Base-by-base conservation (phyloP, 345 rosid species). In the Lumnitzera racemosa region DNA sequence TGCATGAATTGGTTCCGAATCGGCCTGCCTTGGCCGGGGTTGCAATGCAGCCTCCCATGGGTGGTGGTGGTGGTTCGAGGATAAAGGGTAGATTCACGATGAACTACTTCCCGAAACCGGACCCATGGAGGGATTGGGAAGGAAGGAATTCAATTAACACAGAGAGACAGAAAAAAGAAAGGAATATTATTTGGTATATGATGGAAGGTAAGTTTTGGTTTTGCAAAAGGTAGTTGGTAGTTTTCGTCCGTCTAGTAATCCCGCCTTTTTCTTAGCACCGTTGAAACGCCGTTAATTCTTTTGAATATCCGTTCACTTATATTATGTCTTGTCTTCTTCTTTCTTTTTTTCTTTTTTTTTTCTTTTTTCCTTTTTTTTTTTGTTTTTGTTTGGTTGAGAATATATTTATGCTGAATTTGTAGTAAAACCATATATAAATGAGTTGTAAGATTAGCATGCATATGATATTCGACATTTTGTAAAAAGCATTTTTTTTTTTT, bases 21-120 rank as follows among this genome's bases (percentile, higher is more conserved):
- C 25, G 50, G 49, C 31, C 55, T 31, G 57, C 57, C 43, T 57
- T 65, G 5, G 62, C 68, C 50, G 58, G 50, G 5, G 65, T 16
- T 20, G 70, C 58, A 43, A 67, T 17, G 29, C 70, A 67, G 58
- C 48, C 64, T 49, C 70, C 70, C 70, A 67, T 65, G 51, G 31
- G 20, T 20, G 20, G 20, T 20, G 31, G 64, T 51, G 4, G 41
- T 24, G 43, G 10, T 1, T 36, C 0, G 1, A 36, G 43, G 43
- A 36, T 5, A 5, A 29, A 36, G 43, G 43, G 11, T 36, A 4
- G 43, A 36, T 36, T 20, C 20, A 36, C 43, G 43, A 36, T 9
- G 0, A 36, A 9, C 5, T 4, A 4, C 1, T 5, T 36, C 1
- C 43, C 43, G 13, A 10, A 7, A 36, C 3, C 49, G 24, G 25